Evolutionary conservation across 2,329 filamentous ascomycete genomes (phyloP).

Genomic region (Claviceps sp.): DNA sequence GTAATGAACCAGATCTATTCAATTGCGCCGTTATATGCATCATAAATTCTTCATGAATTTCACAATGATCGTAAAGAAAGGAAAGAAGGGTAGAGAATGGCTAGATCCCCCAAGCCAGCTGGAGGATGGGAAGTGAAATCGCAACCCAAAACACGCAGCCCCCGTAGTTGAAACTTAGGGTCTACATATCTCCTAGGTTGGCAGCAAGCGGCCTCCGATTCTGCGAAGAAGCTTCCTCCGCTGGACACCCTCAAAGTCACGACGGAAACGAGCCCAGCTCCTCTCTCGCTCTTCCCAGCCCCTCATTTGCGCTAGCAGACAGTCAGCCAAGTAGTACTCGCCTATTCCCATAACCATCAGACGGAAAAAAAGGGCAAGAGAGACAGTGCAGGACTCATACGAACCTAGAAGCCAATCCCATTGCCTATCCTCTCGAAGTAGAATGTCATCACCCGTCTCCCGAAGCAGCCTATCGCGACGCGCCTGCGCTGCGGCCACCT

Average conservation of each 20-base stretch:
- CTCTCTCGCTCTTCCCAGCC: constrained; percentile 37
- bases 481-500: constrained; percentile 46
- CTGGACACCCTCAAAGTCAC: constrained; percentile 20
- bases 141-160: background rate
- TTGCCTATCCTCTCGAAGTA: constrained; percentile 42
- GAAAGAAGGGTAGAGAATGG: background rate
- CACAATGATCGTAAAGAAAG: background rate
- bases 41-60: constrained; percentile 3
- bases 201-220: constrained; percentile 21
- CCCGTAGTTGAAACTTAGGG: no score
- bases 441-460: constrained; percentile 39
- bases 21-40: constrained; percentile 7
- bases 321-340: background rate
- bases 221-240: constrained; percentile 28
- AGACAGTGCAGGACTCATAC: constrained; percentile 13
- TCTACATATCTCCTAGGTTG: background rate
- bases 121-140: background rate
- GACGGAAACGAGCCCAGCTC: constrained; percentile 31
- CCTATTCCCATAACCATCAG: background rate
- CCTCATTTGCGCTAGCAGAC: constrained; percentile 33
- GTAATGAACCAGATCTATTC: background rate
- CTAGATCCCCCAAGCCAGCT: background rate
- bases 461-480: constrained; percentile 42
- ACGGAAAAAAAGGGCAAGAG: background rate
- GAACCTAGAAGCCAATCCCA: constrained; percentile 49